Evolutionary conservation across 2,329 filamentous ascomycete species (phyloP), one percentile per base, ranked within the genome.

Genomic region (Rutstroemia sydowiana): DNA sequence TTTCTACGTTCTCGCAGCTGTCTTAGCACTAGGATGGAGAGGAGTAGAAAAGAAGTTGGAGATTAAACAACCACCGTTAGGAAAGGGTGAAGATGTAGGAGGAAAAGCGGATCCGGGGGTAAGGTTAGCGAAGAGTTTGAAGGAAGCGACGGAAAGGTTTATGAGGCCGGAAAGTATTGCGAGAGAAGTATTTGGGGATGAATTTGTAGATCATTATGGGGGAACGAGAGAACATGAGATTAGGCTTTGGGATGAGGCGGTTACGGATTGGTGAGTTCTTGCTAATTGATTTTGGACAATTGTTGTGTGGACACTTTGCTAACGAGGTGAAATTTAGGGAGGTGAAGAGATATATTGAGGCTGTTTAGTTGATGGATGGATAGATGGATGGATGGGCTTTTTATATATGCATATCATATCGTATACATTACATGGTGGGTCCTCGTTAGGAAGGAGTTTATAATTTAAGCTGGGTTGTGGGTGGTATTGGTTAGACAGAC

Each of bases 171-270:
- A 79, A 1, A 97, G 92, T 67, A 76, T 97, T 14, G 93, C 93
- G n/a, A 78, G 93, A 52, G 88, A 97, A 66, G 87, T 95, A 0
- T 88, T 98, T 69, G 93, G 93, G 0, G 87, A 97, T 67, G 87
- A 85, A 8, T 98, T 98, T 70, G 93, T 98, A 3, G 91, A 97
- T 14, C 93, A 97, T 69, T 98, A 85, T 72, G 88, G 85, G 11
- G 93, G 93, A 14, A 95, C 92, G 16, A 79, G 93, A 58, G 85
- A 95, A 68, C 91, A 98, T 69, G 93, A 98, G 71, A 78, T 93
- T 53, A 75, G 87, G 55, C 71, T 95, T 18, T 98, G 88, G 86
- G 91, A 97, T 63, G 92, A 97, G 68, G 91, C 91, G 2, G 92
- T 97, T 5, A 97, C 93, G 18, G 93, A 97, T 69, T 97, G 92